Percentiles rank a stretch among this genome's conserved stretches.
phyloP scores from a whole-genome alignment of 306 rosid genomes.

The Clitoria ternatea region DNA sequence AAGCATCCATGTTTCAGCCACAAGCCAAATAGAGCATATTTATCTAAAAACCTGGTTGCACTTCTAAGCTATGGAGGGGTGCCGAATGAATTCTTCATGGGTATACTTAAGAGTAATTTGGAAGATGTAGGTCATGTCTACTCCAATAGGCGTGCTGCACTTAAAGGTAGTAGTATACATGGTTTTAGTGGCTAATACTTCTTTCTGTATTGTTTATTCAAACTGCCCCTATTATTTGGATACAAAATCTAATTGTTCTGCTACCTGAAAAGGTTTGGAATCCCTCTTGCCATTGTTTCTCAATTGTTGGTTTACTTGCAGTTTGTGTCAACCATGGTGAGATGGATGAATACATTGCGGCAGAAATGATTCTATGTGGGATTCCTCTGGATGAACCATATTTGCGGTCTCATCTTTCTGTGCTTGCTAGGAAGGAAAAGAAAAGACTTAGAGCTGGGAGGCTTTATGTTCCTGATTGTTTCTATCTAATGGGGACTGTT shows the following conservation, averaged over 20 bases:
- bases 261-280: not conserved
- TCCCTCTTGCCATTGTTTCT: not conserved
- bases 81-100: constrained; percentile 58
- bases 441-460: constrained; percentile 49
- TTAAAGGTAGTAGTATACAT: constrained; percentile 44
- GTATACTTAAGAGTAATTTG: constrained; percentile 41
- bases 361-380: constrained; percentile 65
- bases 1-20: constrained; percentile 46
- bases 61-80: constrained; percentile 85
- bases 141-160: constrained; percentile 53
- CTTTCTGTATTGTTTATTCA: not conserved
- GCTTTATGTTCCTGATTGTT: constrained; percentile 45
- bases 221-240: not conserved
- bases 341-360: constrained; percentile 46
- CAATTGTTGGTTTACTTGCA: constrained; percentile 31
- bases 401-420: constrained; percentile 45
- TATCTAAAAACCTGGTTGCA: constrained; percentile 55
- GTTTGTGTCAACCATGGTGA: constrained; percentile 46
- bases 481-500: constrained; percentile 76
- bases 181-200: not conserved
- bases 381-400: constrained; percentile 73
- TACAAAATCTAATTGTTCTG: not conserved
- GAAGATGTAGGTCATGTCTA: constrained; percentile 36
- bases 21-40: constrained; percentile 39
- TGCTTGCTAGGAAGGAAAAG: constrained; percentile 38